Evolutionary conservation across 192 early-diverging fungal species (phyloP).

Genomic region (Borealophlyctis nickersoniae): DNA sequence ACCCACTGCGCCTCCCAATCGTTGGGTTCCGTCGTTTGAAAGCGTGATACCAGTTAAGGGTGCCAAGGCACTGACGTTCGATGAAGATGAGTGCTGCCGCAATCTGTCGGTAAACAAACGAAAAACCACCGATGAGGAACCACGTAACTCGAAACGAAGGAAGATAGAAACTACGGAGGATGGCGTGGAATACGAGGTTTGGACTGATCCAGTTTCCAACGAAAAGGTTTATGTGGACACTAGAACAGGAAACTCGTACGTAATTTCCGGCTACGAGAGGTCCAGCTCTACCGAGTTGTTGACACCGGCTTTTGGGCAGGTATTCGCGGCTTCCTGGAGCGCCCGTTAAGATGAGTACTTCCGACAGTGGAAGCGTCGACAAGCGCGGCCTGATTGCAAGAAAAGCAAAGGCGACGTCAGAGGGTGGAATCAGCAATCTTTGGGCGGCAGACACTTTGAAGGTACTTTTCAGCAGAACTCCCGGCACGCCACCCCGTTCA

Average conservation of each 20-base stretch:
- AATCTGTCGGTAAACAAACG: neutral
- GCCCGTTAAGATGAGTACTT: too few species aligned
- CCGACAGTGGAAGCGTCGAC: constrained; percentile 1
- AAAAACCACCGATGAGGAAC: neutral
- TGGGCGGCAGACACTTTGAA: constrained; percentile 8
- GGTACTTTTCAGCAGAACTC: neutral
- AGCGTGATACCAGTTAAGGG: neutral
- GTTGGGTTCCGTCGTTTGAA: neutral
- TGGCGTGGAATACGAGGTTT: constrained; percentile 1
- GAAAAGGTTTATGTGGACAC: constrained; percentile 28
- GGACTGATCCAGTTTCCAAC: constrained; percentile 10
- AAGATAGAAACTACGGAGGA: too few species aligned
- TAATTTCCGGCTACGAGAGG: too few species aligned
- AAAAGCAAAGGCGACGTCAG: neutral
- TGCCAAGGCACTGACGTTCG: constrained; percentile 1
- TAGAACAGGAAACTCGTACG: constrained; percentile 44
- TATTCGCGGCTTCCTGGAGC: too few species aligned
- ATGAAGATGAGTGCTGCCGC: neutral
- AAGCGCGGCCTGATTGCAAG: neutral
- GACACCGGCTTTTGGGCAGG: too few species aligned
- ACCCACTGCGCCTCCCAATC: too few species aligned
- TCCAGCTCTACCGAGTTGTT: too few species aligned
- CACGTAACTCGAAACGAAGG: too few species aligned
- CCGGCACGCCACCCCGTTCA: neutral
- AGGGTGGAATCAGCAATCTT: constrained; percentile 13